Evolutionary conservation across 768 basidiomycete species (phyloP), one percentile per base, ranked within the genome.

Genomic region (Phylloporus rhodoxanthus): DNA sequence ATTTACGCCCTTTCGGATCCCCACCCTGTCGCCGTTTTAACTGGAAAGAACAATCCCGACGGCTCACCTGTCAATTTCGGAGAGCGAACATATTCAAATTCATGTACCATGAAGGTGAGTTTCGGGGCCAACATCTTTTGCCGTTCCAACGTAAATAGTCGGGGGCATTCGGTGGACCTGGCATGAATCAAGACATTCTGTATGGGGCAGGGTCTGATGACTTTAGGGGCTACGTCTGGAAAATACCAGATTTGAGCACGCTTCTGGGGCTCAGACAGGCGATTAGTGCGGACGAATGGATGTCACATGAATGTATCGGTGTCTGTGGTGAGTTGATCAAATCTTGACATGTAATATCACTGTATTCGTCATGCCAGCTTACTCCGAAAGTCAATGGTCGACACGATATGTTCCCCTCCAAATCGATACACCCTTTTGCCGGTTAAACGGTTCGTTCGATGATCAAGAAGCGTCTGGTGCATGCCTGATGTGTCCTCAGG

Each of bases 151-250:
- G 47, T 45, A 32, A 55, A 43, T 50, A 90, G 85, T 85, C 89
- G 52, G 87, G 87, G 3, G 78, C 80, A 5, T 91, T 92, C 54
- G 86, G 89, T 32, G 78, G 80, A 2, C 74, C 75, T 2, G 76
- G 75, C 4, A 58, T 75, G 25, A 71, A 75, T 41, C 66, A 57
- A 20, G 85, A 86, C 47, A 64, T 73, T 26, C 79, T 84, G 57
- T 91, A 84, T 59, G 76, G 75, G 30, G 77, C 78, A n/a, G 90
- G 90, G 14, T 90, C 87, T 10, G 90, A 92, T 61, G 87, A 91
- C 64, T 91, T 91, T 61, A 74, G 81, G 32, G 79, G 75, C 17
- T 91, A 91, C 55, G 62, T 89, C 20, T 92, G 90, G 90, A 79
- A 77, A 55, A 70, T 92, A 30, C 89, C 90, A 4, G 59, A 75